Evolutionary conservation across 2,329 filamentous ascomycete species (phyloP).

Genomic region (Pseudogymnoascus sp.): DNA sequence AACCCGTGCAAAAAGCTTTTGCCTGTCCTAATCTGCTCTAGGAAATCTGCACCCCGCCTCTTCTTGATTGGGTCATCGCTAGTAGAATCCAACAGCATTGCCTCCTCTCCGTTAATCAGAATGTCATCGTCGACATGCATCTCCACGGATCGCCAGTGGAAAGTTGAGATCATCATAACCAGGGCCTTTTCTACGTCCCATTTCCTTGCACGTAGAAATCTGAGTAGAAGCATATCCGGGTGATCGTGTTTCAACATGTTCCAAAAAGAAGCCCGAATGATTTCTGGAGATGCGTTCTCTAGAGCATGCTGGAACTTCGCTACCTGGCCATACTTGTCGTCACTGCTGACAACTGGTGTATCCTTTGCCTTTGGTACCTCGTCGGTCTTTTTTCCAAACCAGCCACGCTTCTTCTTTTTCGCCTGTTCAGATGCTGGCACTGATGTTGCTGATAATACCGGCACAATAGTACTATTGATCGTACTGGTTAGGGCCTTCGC

Average conservation of each 20-base stretch:
- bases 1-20: conserved; percentile 88
- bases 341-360: conserved; percentile 36
- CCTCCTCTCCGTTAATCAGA: conserved; percentile 66
- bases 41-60: conserved; percentile 63
- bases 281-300: conserved; percentile 66
- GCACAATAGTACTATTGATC: conserved; percentile 15
- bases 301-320: conserved; percentile 81
- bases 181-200: conserved; percentile 93
- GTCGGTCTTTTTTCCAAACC: conserved; percentile 59
- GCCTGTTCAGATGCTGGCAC: conserved; percentile 44
- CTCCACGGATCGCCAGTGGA: conserved; percentile 80
- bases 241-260: conserved; percentile 92
- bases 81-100: conserved; percentile 54
- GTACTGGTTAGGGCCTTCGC: conserved; percentile 23
- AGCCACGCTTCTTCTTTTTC: conserved; percentile 65
- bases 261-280: conserved; percentile 79
- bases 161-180: conserved; percentile 88
- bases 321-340: conserved; percentile 89
- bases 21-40: conserved; percentile 77
- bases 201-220: conserved; percentile 82
- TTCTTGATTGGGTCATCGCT: conserved; percentile 55
- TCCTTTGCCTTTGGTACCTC: conserved; percentile 46
- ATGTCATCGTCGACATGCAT: conserved; percentile 87
- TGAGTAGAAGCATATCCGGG: conserved; percentile 74
- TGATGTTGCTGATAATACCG: conserved; percentile 17